phyloP scores from a whole-genome alignment of 306 rosid species.

The Canavalia gladiata region DNA sequence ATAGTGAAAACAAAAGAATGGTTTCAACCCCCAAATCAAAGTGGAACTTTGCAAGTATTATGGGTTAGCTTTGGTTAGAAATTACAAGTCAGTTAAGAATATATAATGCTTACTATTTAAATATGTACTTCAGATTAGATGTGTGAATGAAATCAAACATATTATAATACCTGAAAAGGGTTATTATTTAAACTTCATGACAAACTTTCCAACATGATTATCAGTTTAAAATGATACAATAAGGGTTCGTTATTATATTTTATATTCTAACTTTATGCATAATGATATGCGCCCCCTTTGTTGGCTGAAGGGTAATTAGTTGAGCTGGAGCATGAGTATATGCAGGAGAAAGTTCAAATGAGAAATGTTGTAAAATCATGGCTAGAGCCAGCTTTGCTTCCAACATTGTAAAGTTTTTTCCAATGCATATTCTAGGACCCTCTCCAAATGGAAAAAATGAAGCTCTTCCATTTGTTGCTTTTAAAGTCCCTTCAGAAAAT shows the following conservation, averaged over 20 bases:
- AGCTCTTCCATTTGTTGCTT: conserved; percentile 55
- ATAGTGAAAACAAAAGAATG: too few species aligned
- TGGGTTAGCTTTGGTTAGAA: too few species aligned
- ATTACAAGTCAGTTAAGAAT: too few species aligned
- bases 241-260: too few species aligned
- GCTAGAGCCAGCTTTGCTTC: conserved; percentile 55
- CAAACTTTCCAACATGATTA: not conserved
- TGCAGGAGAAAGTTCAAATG: conserved; percentile 43
- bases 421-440: conserved; percentile 58
- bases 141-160: too few species aligned
- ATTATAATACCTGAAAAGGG: too few species aligned
- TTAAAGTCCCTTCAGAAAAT: conserved; percentile 57
- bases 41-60: too few species aligned
- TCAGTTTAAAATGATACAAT: not conserved
- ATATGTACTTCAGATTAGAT: too few species aligned
- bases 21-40: too few species aligned
- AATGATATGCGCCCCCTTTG: conserved; percentile 41
- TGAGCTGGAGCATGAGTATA: conserved; percentile 44
- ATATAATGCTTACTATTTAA: too few species aligned
- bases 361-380: conserved; percentile 51
- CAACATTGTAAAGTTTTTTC: conserved; percentile 56
- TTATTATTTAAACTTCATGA: not conserved
- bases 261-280: conserved; percentile 23
- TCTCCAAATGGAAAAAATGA: conserved; percentile 66
- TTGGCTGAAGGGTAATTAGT: conserved; percentile 13